Percentiles rank a stretch among this genome's conserved stretches.
Evolutionary conservation across 495 filamentous ascomycete species (phyloP).

Genomic region (Annulohypoxylon nitens): DNA sequence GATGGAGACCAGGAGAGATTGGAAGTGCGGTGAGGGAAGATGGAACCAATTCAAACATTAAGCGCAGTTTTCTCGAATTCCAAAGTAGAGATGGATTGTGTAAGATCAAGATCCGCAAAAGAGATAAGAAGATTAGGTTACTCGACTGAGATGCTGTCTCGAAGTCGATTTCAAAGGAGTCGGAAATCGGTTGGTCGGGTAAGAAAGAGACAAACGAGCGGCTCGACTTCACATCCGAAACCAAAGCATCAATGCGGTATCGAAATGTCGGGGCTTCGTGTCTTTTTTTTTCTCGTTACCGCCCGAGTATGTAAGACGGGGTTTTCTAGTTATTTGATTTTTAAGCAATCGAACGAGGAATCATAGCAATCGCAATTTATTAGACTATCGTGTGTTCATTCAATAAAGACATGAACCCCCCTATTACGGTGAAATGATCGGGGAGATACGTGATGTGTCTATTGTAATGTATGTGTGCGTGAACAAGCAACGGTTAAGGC

Average conservation of each 20-base stretch:
- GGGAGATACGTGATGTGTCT: constrained; percentile 4
- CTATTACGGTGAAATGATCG: constrained; percentile 17
- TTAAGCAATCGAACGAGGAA: background rate
- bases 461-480: constrained; percentile 24
- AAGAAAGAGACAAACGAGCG: constrained; percentile 40
- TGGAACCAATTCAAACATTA: constrained; percentile 29
- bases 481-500: constrained; percentile 31
- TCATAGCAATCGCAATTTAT: constrained; percentile 22
- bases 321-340: background rate
- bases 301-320: constrained; percentile 1
- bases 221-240: constrained; percentile 46
- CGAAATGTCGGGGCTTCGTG: constrained; percentile 19
- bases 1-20: constrained; percentile 16
- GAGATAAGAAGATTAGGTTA: background rate
- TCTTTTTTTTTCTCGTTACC: constrained; percentile 1
- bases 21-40: constrained; percentile 7
- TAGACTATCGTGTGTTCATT: constrained; percentile 6
- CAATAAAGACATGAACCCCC: constrained; percentile 12
- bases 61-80: background rate
- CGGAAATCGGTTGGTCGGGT: constrained; percentile 5
- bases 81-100: background rate
- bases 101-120: constrained; percentile 4
- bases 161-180: constrained; percentile 30
- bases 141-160: constrained; percentile 14
- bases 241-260: constrained; percentile 44